Evolutionary conservation across 495 filamentous ascomycete genomes (phyloP).

Genomic region (Staphylotrichum tortipilum): DNA sequence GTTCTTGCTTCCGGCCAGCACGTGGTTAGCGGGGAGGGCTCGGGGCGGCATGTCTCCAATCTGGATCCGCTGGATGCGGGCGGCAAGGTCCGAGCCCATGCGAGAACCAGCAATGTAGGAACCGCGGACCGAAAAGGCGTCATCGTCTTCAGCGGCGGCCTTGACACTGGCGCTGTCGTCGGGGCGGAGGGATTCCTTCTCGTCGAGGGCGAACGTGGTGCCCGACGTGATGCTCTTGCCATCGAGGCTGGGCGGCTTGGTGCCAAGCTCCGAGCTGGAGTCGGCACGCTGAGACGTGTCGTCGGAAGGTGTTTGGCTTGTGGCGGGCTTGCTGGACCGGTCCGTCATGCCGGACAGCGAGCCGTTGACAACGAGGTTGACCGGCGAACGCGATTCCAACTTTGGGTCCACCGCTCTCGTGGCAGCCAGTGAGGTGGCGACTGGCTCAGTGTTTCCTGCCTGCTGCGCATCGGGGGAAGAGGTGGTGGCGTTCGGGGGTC

Average conservation of each 20-base stretch:
- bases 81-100: conserved; percentile 72
- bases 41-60: conserved; percentile 62
- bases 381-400: conserved; percentile 25
- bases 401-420: conserved; percentile 32
- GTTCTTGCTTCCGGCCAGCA: conserved; percentile 32
- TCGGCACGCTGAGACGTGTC: conserved; percentile 48
- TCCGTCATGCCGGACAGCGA: conserved; percentile 29
- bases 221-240: conserved; percentile 87
- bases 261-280: conserved; percentile 63
- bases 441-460: background rate
- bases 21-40: conserved; percentile 31
- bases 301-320: conserved; percentile 36
- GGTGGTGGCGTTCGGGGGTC: background rate
- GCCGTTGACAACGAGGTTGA: conserved; percentile 45
- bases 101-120: conserved; percentile 66
- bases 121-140: conserved; percentile 62
- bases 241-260: conserved; percentile 79
- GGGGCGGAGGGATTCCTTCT: conserved; percentile 86
- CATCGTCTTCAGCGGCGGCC: conserved; percentile 77
- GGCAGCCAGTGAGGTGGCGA: conserved; percentile 21
- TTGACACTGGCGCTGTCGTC: conserved; percentile 92
- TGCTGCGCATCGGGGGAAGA: conserved; percentile 9
- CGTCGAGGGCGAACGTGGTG: conserved; percentile 84
- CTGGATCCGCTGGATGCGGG: conserved; percentile 67
- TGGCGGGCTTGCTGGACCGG: conserved; percentile 25